Percentiles rank a stretch among this genome's conserved stretches.
phyloP scores from a whole-genome alignment of 495 filamentous ascomycete species.

The Talaromyces trachyspermus region DNA sequence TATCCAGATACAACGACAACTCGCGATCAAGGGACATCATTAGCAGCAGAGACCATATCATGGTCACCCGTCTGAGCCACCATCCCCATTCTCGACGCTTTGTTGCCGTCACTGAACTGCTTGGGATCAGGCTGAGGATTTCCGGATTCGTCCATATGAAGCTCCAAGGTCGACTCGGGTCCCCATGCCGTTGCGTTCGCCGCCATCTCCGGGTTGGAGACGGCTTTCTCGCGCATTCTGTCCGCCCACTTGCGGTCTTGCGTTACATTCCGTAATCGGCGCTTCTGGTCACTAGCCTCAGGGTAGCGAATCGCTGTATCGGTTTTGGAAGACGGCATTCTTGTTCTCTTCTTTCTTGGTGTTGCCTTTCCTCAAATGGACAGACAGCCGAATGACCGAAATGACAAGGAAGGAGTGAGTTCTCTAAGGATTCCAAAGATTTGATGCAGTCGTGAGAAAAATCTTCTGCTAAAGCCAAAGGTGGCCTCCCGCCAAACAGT shows the following conservation, averaged over 20 bases:
- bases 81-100: conserved; percentile 11
- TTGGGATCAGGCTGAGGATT: conserved; percentile 28
- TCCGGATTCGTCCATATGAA: conserved; percentile 24
- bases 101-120: conserved; percentile 17
- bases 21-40: conserved; percentile 4
- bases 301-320: conserved; percentile 20
- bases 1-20: too few relatives aligned
- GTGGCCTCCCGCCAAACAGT: not conserved
- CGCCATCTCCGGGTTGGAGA: conserved; percentile 8
- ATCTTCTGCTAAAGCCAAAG: not conserved
- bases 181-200: conserved; percentile 15
- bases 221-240: conserved; percentile 8
- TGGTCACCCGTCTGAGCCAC: not conserved
- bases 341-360: not conserved
- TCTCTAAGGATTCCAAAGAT: too few relatives aligned
- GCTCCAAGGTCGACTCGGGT: conserved; percentile 22
- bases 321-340: conserved; percentile 25
- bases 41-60: conserved; percentile 9
- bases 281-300: conserved; percentile 16
- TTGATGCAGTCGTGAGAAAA: too few relatives aligned
- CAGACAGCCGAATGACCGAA: too few relatives aligned
- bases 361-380: not conserved
- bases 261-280: conserved; percentile 15
- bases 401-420: too few relatives aligned
- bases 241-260: conserved; percentile 16